Evolutionary conservation across 441 rosid genomes (phyloP).

Genomic region (Populus hybrid): DNA sequence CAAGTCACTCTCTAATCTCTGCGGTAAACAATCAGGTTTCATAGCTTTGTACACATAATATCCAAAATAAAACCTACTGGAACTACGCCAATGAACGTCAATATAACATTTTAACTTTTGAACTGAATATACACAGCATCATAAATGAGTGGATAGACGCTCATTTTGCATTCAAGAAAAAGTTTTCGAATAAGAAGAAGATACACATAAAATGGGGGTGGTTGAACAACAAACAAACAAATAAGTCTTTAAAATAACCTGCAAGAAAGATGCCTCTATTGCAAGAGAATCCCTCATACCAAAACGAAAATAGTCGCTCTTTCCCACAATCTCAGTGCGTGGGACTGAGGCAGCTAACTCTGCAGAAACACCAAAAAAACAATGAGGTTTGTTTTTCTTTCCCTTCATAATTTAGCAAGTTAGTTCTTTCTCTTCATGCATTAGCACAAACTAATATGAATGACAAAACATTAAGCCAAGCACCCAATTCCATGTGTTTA

Average conservation of each 20-base stretch:
- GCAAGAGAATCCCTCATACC: constrained; percentile 99
- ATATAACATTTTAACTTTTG: not conserved
- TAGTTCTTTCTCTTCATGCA: not conserved
- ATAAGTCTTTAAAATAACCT: constrained; percentile 44
- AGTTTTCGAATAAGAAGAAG: not conserved
- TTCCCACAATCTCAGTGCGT: constrained; percentile 77
- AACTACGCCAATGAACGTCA: not conserved
- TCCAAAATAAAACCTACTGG: not conserved
- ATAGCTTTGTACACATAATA: no score
- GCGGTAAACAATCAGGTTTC: not conserved
- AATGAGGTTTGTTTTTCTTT: not conserved
- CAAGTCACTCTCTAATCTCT: not conserved
- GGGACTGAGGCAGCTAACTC: constrained; percentile 95
- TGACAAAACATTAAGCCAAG: not conserved
- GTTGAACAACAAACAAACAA: constrained; percentile 2
- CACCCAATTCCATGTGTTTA: not conserved
- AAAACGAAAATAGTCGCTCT: constrained; percentile 85
- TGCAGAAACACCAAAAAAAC: constrained; percentile 29
- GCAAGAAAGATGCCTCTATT: constrained; percentile 90
- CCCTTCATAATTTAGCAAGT: not conserved
- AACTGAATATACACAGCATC: not conserved
- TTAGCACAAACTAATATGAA: constrained; percentile 1
- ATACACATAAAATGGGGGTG: constrained; percentile 11
- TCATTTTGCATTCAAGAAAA: constrained; percentile 9
- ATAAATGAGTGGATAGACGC: not conserved